Evolutionary conservation across 331 rosid genomes (phyloP).

Genomic region (Rosa hybrid): DNA sequence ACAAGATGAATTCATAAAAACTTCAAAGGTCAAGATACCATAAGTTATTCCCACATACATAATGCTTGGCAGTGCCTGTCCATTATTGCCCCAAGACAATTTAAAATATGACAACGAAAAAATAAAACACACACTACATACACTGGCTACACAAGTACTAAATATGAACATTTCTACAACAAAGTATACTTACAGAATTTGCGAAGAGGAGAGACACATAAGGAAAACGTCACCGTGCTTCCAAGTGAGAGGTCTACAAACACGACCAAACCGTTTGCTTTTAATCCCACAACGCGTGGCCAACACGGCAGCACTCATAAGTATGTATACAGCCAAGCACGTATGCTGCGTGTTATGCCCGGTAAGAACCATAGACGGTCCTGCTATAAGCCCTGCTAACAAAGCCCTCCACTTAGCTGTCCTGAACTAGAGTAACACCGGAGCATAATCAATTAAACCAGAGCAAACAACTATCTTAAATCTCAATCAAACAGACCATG

Average conservation of each 20-base stretch:
- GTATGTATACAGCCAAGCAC: conserved; percentile 85
- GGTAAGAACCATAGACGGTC: conserved; percentile 84
- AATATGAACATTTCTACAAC: neutral
- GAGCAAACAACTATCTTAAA: neutral
- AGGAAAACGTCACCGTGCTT: conserved; percentile 91
- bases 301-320: conserved; percentile 90
- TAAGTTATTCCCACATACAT: no score
- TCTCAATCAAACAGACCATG: no score
- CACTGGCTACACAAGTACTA: neutral
- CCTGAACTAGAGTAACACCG: conserved; percentile 59
- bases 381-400: conserved; percentile 88
- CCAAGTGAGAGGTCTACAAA: conserved; percentile 98
- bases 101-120: no score
- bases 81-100: no score
- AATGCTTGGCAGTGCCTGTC: no score
- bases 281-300: conserved; percentile 95
- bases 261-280: conserved; percentile 76
- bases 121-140: no score
- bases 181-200: conserved; percentile 64
- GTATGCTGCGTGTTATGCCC: conserved; percentile 82
- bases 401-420: conserved; percentile 94
- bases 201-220: conserved; percentile 93
- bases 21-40: no score
- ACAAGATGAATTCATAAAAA: no score
- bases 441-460: conserved; percentile 26